Conservation (phyloP, 306 rosid species). For the Medicago ruthenica region DNA sequence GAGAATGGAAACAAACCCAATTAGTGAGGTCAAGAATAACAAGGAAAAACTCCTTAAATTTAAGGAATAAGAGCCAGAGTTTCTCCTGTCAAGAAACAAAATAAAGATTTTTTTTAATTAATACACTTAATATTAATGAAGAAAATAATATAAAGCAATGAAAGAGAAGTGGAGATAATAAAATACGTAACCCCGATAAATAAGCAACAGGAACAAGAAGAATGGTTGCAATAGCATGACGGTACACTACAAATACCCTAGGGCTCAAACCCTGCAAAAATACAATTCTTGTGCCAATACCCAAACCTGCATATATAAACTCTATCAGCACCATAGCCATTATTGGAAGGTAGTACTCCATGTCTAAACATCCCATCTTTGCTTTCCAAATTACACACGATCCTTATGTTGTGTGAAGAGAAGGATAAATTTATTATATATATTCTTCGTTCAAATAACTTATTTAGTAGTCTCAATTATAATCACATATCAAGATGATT, state of each 20-base stretch:
- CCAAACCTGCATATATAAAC: slow-evolving; percentile 45
- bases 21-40: slow-evolving; percentile 54
- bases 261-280: slow-evolving; percentile 64
- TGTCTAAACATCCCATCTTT: slow-evolving; percentile 38
- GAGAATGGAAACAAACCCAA: slow-evolving; percentile 55
- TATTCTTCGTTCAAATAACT: too few relatives aligned
- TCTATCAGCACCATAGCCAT: slow-evolving; percentile 56
- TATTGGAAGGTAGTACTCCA: slow-evolving; percentile 44
- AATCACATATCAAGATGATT: too few relatives aligned
- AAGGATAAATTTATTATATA: background rate
- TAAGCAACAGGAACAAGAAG: slow-evolving; percentile 55
- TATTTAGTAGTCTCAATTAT: too few relatives aligned
- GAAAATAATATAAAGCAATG: background rate
- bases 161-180: background rate
- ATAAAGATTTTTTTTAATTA: too few relatives aligned
- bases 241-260: slow-evolving; percentile 52
- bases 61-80: slow-evolving; percentile 41
- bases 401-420: background rate
- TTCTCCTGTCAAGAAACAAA: slow-evolving; percentile 41
- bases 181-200: slow-evolving; percentile 46
- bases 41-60: slow-evolving; percentile 51
- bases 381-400: background rate
- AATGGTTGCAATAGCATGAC: slow-evolving; percentile 60
- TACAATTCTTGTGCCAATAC: slow-evolving; percentile 49
- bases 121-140: background rate